Evolutionary conservation across 2,329 filamentous ascomycete species (phyloP), one percentile per base, ranked within the genome.

Genomic region (Colletotrichum chlorophyti): DNA sequence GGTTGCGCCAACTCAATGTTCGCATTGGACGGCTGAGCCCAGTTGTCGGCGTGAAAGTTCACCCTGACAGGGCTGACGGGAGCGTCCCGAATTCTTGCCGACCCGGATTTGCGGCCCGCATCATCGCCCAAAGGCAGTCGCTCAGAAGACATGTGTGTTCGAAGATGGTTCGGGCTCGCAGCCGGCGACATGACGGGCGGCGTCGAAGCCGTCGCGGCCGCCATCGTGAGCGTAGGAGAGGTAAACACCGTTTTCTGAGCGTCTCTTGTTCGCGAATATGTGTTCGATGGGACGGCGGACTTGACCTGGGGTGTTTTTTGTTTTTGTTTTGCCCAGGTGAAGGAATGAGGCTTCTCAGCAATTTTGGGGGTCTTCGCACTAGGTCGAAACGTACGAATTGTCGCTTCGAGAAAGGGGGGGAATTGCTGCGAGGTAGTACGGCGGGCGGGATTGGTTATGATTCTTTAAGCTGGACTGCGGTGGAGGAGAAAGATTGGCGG

Each of bases 31-130:
- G 83, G 78, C 64, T 76, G 76, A 17, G 75, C 74, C 80, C 80
- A 85, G 66, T 80, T 76, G 37, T 83, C 81, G 21, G 76, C 71
- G 46, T 81, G 80, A 53, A 83, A 79, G 65, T 82, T 84, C 51
- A 86, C 77, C 55, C 74, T 78, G 53, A 84, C 82, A 15, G 85
- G 83, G 35, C 84, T 86, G 24, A 80, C 74, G 26, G 84, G 83
- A 14, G 78, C 76, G 47, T 81, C 77, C 60, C 79, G 78, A 58
- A 85, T 72, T 58, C 76, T 75, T 21, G 80, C 75, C 17, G 76
- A 76, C 47, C 74, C 74, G 34, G 68, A 48, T 46, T 73, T 72
- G 24, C 69, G 68, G 43, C 71, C 70, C 32, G 53, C 60, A 61
- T 72, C 70, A 52, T 71, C 68, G 60, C 69, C 68, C 43, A 60